Percentiles rank a stretch among this genome's conserved stretches.
Evolutionary conservation across 345 rosid species (phyloP).

Genomic region (Ricinus communis): DNA sequence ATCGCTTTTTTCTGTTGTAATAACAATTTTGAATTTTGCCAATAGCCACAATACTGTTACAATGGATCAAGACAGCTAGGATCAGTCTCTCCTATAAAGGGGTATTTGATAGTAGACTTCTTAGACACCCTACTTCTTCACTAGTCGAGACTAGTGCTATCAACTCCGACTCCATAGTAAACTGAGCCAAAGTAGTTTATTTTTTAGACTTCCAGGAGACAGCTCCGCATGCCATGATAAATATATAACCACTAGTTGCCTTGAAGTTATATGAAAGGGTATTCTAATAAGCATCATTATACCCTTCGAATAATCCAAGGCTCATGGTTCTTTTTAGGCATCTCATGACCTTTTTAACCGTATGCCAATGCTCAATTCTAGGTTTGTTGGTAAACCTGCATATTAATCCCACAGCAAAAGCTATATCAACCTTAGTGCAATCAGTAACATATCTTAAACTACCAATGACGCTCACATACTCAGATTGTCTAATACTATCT

Average conservation of each 20-base stretch:
- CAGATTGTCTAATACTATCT: too few species aligned
- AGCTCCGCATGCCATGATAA: not conserved
- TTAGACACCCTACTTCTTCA: not conserved
- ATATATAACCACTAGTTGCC: not conserved
- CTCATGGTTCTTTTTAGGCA: not conserved
- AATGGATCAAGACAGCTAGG: not conserved
- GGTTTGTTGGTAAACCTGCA: not conserved
- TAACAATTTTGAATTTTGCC: not conserved
- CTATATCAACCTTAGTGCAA: not conserved
- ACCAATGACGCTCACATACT: not conserved
- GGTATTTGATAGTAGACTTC: not conserved
- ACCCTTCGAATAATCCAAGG: not conserved
- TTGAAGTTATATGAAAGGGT: too few species aligned
- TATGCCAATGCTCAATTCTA: too few species aligned
- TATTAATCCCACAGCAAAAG: not conserved
- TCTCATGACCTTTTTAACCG: too few species aligned
- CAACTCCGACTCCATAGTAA: not conserved
- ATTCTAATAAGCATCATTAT: too few species aligned
- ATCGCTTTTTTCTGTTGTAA: not conserved
- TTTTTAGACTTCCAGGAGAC: not conserved
- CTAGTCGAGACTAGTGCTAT: too few species aligned
- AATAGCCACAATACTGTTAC: conserved; percentile 3
- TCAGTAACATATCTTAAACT: not conserved
- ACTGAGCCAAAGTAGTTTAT: not conserved
- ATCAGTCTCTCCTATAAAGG: not conserved